Conservation (phyloP, 2,329 filamentous ascomycete species). For the Ampelomyces quisqualis region DNA sequence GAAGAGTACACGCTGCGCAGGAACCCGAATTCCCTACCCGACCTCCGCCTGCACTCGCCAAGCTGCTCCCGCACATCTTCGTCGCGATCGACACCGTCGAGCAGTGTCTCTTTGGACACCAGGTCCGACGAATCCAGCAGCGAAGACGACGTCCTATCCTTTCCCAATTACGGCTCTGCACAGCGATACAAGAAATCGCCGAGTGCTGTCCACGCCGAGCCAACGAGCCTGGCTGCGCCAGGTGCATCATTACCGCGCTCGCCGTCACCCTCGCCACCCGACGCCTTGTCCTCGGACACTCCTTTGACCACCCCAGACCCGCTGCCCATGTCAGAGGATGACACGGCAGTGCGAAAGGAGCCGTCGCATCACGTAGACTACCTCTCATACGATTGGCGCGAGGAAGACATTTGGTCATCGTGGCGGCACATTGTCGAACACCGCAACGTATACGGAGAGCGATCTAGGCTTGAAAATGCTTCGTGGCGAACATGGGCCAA, state of each 20-base stretch:
- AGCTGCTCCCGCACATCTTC: slow-evolving; percentile 52
- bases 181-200: slow-evolving; percentile 16
- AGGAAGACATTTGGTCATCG: slow-evolving; percentile 96
- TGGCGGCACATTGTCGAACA: slow-evolving; percentile 91
- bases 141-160: slow-evolving; percentile 48
- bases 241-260: slow-evolving; percentile 45
- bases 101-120: slow-evolving; percentile 62
- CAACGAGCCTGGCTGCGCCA: slow-evolving; percentile 43
- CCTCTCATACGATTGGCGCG: slow-evolving; percentile 86
- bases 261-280: slow-evolving; percentile 55
- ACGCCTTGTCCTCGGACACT: slow-evolving; percentile 45
- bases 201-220: slow-evolving; percentile 12
- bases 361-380: slow-evolving; percentile 94
- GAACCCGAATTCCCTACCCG: slow-evolving; percentile 38
- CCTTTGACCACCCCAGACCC: slow-evolving; percentile 60
- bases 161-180: slow-evolving; percentile 47
- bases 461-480: slow-evolving; percentile 84
- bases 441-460: slow-evolving; percentile 75
- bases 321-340: slow-evolving; percentile 65
- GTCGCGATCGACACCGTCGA: slow-evolving; percentile 63
- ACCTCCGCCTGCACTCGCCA: slow-evolving; percentile 40
- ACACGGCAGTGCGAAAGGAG: slow-evolving; percentile 70
- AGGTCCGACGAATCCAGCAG: slow-evolving; percentile 51
- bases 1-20: slow-evolving; percentile 39
- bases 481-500: slow-evolving; percentile 98